phyloP scores from a whole-genome alignment of 2,329 filamentous ascomycete genomes.

The Exophiala bonariae region DNA sequence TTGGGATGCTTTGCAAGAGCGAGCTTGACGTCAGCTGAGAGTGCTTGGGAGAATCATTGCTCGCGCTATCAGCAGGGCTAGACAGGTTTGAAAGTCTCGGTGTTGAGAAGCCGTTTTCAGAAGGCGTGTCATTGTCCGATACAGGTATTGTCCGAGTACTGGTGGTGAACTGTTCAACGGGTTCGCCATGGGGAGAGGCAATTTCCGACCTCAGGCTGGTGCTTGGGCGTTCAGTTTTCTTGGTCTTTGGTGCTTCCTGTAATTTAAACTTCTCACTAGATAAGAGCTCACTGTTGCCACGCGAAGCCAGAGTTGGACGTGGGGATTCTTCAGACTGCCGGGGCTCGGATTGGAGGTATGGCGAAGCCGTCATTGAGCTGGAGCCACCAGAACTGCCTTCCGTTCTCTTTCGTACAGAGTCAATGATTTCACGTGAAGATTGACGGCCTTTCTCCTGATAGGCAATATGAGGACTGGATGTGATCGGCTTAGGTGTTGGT shows the following conservation, averaged over 20 bases:
- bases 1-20: slow-evolving; percentile 44
- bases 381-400: slow-evolving; percentile 31
- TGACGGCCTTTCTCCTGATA: slow-evolving; percentile 81
- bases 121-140: slow-evolving; percentile 33
- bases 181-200: slow-evolving; percentile 18
- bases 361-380: slow-evolving; percentile 21
- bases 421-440: slow-evolving; percentile 19
- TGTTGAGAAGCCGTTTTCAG: slow-evolving; percentile 32
- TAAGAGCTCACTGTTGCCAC: slow-evolving; percentile 17
- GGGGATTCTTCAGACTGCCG: slow-evolving; percentile 16
- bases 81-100: slow-evolving; percentile 62
- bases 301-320: slow-evolving; percentile 15
- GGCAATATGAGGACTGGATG: slow-evolving; percentile 77
- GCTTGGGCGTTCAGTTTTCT: slow-evolving; percentile 37
- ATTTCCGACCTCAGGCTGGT: slow-evolving; percentile 41
- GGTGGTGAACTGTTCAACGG: slow-evolving; percentile 14
- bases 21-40: slow-evolving; percentile 32
- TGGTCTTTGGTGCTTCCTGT: slow-evolving; percentile 74
- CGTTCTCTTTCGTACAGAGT: slow-evolving; percentile 40
- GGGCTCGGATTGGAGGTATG: slow-evolving; percentile 15
- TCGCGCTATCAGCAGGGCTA: slow-evolving; percentile 55
- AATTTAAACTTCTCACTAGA: slow-evolving; percentile 68
- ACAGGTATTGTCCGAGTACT: slow-evolving; percentile 16
- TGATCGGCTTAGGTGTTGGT: slow-evolving; percentile 29
- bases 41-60: slow-evolving; percentile 40